These are phyloP conservation scores for Jimgerdemannia lactiflua DNA, from an alignment of 192 early-diverging fungal genomes.

Conservation along the genomic window DNA sequence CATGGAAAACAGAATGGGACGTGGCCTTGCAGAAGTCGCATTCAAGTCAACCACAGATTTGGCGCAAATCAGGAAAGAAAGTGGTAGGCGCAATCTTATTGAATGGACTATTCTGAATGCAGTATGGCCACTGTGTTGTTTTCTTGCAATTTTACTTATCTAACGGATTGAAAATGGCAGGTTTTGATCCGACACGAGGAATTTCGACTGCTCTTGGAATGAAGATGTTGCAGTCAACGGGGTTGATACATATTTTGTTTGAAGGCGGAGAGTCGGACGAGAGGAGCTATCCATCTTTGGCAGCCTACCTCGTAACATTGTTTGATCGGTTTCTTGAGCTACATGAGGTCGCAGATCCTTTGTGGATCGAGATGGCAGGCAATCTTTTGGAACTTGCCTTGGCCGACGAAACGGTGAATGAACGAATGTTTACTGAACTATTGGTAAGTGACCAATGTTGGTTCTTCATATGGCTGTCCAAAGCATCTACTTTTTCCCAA, in stretches of 20 bases:
- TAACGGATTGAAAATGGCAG: neutral
- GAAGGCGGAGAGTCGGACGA: neutral
- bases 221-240: neutral
- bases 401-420: neutral
- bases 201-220: neutral
- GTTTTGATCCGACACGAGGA: slow-evolving; percentile 2
- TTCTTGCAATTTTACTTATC: neutral
- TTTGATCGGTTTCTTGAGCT: slow-evolving; percentile 13
- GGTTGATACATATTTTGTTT: slow-evolving; percentile 4
- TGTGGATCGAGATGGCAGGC: slow-evolving; percentile 7
- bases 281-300: neutral
- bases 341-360: slow-evolving; percentile 7
- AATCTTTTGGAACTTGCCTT: slow-evolving; percentile 11
- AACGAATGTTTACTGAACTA: slow-evolving; percentile 9
- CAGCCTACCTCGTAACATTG: neutral
- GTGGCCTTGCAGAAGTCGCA: neutral
- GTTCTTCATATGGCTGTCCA: neutral
- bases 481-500: no score
- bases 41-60: neutral
- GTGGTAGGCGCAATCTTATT: neutral
- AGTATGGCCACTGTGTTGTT: no score
- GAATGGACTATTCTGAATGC: no score
- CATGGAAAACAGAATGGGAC: neutral
- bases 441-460: slow-evolving; percentile 6
- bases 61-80: neutral